Conservation (phyloP, 768 basidiomycete species). For the Tricholoma furcatifolium region DNA sequence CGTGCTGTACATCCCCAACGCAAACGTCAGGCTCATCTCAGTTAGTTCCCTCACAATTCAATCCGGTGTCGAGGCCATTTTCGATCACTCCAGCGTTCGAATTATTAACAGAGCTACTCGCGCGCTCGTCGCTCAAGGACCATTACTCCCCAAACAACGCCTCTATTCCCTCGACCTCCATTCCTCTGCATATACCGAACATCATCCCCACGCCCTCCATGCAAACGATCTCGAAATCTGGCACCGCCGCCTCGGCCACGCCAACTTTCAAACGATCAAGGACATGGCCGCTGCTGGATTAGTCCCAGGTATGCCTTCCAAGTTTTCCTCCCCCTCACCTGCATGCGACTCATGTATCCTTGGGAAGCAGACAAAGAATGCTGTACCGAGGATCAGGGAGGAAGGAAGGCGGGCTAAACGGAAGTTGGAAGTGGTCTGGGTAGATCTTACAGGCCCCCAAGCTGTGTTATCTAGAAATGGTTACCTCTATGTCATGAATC, state of each 20-base stretch:
- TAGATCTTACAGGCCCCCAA: too few relatives aligned
- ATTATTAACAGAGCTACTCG: slow-evolving; percentile 12
- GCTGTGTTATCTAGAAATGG: neutral
- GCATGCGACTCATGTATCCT: slow-evolving; percentile 7
- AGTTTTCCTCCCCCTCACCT: neutral
- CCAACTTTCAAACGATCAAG: too few relatives aligned
- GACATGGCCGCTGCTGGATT: slow-evolving; percentile 17
- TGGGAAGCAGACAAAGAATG: slow-evolving; percentile 8
- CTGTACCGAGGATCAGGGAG: slow-evolving; percentile 2
- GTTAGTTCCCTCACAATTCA: slow-evolving; percentile 16
- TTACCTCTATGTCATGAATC: neutral
- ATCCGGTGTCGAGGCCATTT: neutral
- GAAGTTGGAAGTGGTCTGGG: too few relatives aligned
- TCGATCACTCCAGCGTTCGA: neutral
- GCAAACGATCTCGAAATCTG: slow-evolving; percentile 20
- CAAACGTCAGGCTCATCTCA: slow-evolving; percentile 22
- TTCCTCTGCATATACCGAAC: slow-evolving; percentile 3
- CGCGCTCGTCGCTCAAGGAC: slow-evolving; percentile 12
- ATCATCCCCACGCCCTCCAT: slow-evolving; percentile 14
- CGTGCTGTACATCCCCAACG: too few relatives aligned
- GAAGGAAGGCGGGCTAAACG: neutral
- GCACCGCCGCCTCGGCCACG: slow-evolving; percentile 27
- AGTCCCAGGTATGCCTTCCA: slow-evolving; percentile 8
- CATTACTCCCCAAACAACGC: too few relatives aligned
- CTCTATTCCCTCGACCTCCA: too few relatives aligned